Conservation (phyloP, 2,329 filamentous ascomycete species). For the Exophiala sp. region DNA sequence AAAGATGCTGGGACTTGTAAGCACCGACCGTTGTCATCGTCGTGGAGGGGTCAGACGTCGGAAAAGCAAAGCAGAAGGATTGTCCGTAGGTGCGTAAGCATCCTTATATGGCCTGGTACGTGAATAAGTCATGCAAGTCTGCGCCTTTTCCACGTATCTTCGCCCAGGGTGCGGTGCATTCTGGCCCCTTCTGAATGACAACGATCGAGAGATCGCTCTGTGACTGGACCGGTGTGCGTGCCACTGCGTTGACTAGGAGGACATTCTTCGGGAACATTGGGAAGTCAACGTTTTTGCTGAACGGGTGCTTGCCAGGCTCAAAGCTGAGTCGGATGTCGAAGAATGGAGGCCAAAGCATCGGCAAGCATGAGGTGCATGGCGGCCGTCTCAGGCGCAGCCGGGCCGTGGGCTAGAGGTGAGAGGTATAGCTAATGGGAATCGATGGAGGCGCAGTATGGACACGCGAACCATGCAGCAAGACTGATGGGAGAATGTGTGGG, state of each 20-base stretch:
- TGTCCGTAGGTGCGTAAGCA: no score
- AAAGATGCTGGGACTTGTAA: no score
- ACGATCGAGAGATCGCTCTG: not conserved
- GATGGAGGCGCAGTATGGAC: not conserved
- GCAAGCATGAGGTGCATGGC: conserved; percentile 3
- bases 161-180: no score
- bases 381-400: not conserved
- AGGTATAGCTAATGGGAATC: not conserved
- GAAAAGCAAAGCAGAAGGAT: no score
- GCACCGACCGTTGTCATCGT: no score
- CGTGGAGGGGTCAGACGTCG: no score
- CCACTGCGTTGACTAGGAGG: not conserved
- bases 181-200: not conserved
- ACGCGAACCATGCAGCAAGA: not conserved
- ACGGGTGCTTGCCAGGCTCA: not conserved
- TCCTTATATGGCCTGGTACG: no score
- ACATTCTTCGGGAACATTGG: not conserved
- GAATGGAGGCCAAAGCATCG: not conserved
- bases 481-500: not conserved
- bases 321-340: not conserved
- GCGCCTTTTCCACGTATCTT: no score
- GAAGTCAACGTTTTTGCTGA: not conserved
- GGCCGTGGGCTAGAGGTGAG: not conserved
- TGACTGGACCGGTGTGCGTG: not conserved
- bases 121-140: no score